Conservation (phyloP, 495 filamentous ascomycete genomes). For the Penicillium chermesinum region DNA sequence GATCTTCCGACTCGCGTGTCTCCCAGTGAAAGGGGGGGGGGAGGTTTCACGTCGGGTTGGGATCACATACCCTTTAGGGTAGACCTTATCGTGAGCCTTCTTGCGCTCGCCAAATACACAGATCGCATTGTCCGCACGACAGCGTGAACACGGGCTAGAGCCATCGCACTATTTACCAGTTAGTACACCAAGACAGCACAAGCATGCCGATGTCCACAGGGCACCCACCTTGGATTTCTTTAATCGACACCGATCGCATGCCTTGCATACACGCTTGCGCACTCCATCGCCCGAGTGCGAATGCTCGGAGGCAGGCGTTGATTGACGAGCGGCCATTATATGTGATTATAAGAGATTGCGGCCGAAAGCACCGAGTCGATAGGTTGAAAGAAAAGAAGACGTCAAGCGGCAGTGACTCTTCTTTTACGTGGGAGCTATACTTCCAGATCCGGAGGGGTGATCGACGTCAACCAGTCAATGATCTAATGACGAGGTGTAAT, state of each 20-base stretch:
- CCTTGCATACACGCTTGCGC: slow-evolving; percentile 59
- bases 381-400: background rate
- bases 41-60: slow-evolving; percentile 8
- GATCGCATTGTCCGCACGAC: slow-evolving; percentile 54
- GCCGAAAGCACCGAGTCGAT: background rate
- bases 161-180: slow-evolving; percentile 52
- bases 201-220: background rate
- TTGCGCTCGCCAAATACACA: slow-evolving; percentile 61
- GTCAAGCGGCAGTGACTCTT: background rate
- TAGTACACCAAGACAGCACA: slow-evolving; percentile 11
- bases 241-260: slow-evolving; percentile 58
- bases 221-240: slow-evolving; percentile 60
- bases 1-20: too few species aligned
- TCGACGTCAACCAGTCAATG: slow-evolving; percentile 32
- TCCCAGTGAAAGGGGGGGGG: too few species aligned
- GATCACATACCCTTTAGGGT: slow-evolving; percentile 55
- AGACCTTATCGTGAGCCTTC: slow-evolving; percentile 58
- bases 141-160: slow-evolving; percentile 54
- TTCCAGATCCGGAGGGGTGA: slow-evolving; percentile 23
- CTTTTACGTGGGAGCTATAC: slow-evolving; percentile 18
- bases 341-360: slow-evolving; percentile 6
- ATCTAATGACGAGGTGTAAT: slow-evolving; percentile 23
- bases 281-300: slow-evolving; percentile 40
- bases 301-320: slow-evolving; percentile 41
- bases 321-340: slow-evolving; percentile 44